phyloP scores from a whole-genome alignment of 768 basidiomycete species.

The Boletus pseudo-olivaceus region DNA sequence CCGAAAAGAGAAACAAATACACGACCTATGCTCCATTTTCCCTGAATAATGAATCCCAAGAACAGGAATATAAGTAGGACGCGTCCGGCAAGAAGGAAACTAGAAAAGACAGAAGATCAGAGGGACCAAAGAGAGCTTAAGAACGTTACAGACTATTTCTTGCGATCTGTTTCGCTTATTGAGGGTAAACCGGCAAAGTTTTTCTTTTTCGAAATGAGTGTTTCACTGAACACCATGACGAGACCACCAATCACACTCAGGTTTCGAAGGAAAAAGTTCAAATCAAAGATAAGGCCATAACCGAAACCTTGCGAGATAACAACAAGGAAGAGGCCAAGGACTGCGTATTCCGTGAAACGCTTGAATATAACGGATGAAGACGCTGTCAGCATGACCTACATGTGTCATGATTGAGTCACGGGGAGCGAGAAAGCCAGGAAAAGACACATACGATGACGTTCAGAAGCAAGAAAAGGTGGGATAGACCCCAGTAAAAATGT shows the following conservation, averaged over 20 bases:
- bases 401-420: not conserved
- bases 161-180: constrained; percentile 91
- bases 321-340: constrained; percentile 84
- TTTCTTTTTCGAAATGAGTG: constrained; percentile 82
- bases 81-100: constrained; percentile 96
- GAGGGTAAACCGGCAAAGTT: constrained; percentile 88
- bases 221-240: constrained; percentile 98
- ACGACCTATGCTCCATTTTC: constrained; percentile 83
- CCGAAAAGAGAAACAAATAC: constrained; percentile 88
- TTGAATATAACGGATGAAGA: constrained; percentile 86
- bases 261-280: constrained; percentile 99
- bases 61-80: constrained; percentile 98
- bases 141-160: constrained; percentile 80
- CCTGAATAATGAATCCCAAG: constrained; percentile 95
- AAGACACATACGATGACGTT: constrained; percentile 78
- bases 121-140: not conserved
- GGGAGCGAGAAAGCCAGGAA: not conserved
- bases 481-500: constrained; percentile 92
- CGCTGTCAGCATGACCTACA: constrained; percentile 81
- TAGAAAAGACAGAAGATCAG: constrained; percentile 30
- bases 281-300: constrained; percentile 98
- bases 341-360: constrained; percentile 83
- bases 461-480: constrained; percentile 86
- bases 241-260: constrained; percentile 96
- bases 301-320: constrained; percentile 96